Evolutionary conservation across 371 early-diverging fungal species (phyloP).

Genomic region (Antonospora locustae): DNA sequence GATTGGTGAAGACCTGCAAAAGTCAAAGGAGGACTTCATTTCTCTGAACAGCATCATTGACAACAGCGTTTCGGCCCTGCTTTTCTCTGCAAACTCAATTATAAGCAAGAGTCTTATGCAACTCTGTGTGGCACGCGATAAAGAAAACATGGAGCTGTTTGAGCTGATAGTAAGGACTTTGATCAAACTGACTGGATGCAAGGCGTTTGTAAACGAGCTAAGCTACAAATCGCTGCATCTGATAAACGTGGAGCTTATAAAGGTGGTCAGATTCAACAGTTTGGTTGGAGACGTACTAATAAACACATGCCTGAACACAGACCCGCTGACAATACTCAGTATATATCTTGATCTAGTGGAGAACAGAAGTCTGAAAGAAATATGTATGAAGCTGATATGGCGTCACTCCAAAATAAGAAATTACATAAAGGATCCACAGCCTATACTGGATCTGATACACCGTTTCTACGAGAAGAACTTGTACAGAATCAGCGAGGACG

Average conservation of each 20-base stretch:
- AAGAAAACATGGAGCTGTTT: no score
- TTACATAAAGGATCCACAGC: constrained; percentile 10
- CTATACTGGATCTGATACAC: constrained; percentile 27
- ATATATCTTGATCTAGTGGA: constrained; percentile 26
- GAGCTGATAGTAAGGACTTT: constrained; percentile 17
- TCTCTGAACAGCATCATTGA: no score
- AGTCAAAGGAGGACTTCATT: no score
- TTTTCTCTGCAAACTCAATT: no score
- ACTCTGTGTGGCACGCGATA: no score
- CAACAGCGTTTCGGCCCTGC: no score
- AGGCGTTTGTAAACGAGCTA: constrained; percentile 19
- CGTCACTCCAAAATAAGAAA: constrained; percentile 46
- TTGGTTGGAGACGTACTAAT: constrained; percentile 35
- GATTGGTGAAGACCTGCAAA: no score
- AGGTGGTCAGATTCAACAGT: constrained; percentile 11
- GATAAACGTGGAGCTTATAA: constrained; percentile 21
- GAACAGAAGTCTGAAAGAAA: constrained; percentile 23
- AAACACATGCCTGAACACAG: constrained; percentile 37
- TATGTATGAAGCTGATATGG: constrained; percentile 51
- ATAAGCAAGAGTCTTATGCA: no score
- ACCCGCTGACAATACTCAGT: constrained; percentile 8
- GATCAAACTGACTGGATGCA: constrained; percentile 21
- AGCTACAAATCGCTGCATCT: constrained; percentile 27
- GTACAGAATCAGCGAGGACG: constrained; percentile 22
- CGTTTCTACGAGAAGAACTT: constrained; percentile 33